Conservation (phyloP, 495 filamentous ascomycete species). For the Friedmanniomyces endolithicus region DNA sequence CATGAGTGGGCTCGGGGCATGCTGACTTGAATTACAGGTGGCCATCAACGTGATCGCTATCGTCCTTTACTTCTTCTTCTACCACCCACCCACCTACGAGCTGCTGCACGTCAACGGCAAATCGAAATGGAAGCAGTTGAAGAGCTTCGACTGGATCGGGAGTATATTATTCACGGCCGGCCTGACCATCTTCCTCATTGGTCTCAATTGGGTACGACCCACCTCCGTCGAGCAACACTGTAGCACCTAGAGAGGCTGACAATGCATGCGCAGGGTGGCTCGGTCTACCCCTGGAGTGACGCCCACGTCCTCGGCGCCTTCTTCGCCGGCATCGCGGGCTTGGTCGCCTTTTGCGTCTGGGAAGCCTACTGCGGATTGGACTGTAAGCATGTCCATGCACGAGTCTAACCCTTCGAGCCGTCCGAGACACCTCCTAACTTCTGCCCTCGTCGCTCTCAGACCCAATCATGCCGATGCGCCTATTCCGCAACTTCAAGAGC, state of each 20-base stretch:
- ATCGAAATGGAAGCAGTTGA: slow-evolving; percentile 23
- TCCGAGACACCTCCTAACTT: no score
- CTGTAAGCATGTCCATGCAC: no score
- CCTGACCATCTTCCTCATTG: slow-evolving; percentile 27
- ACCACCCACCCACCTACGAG: slow-evolving; percentile 25
- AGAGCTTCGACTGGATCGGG: slow-evolving; percentile 31
- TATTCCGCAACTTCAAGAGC: slow-evolving; percentile 27
- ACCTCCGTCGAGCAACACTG: no score
- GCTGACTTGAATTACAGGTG: slow-evolving; percentile 25
- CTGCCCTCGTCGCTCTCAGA: no score
- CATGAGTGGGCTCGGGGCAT: no score
- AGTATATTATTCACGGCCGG: slow-evolving; percentile 24
- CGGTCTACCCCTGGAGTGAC: slow-evolving; percentile 38
- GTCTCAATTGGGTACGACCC: slow-evolving; percentile 9
- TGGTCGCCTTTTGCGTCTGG: slow-evolving; percentile 29
- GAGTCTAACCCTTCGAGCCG: no score
- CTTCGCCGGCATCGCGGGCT: slow-evolving; percentile 31
- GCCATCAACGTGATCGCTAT: slow-evolving; percentile 33
- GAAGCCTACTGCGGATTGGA: slow-evolving; percentile 8
- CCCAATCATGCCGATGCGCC: slow-evolving; percentile 27
- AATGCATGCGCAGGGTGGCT: slow-evolving; percentile 43
- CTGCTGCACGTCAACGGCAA: slow-evolving; percentile 23
- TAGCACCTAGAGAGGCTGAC: no score
- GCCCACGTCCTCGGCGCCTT: slow-evolving; percentile 35
- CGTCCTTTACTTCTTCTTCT: slow-evolving; percentile 24